These are phyloP conservation scores for Polytrichum formosum DNA, from an alignment of 225 moss, liverwort and hornwort genomes.

Conservation along the genomic window DNA sequence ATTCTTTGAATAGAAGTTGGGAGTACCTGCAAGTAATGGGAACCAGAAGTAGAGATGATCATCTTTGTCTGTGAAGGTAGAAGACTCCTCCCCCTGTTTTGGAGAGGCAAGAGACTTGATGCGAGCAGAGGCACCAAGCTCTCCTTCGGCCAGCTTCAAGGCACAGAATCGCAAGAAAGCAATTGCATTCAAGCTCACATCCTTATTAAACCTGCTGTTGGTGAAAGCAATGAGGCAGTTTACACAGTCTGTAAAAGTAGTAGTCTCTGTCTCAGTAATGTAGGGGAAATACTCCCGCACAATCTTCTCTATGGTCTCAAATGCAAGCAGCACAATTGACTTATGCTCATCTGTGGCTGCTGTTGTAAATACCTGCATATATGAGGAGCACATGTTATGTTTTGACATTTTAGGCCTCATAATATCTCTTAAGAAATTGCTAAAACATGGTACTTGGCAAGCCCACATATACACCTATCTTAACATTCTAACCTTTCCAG, in stretches of 20 bases:
- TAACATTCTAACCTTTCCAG: too few species aligned
- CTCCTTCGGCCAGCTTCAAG: constrained; percentile 65
- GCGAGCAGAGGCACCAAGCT: constrained; percentile 45
- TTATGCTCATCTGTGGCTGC: constrained; percentile 76
- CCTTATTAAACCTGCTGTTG: constrained; percentile 72
- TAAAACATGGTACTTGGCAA: too few species aligned
- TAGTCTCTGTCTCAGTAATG: constrained; percentile 71
- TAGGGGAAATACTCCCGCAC: constrained; percentile 70
- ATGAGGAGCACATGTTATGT: not conserved
- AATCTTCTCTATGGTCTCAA: constrained; percentile 74
- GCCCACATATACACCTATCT: too few species aligned
- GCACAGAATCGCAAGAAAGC: constrained; percentile 72
- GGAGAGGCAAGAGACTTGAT: constrained; percentile 33
- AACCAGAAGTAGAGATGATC: constrained; percentile 75
- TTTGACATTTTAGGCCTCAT: too few species aligned
- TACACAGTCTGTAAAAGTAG: constrained; percentile 71
- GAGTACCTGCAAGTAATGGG: constrained; percentile 58
- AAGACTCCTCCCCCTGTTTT: constrained; percentile 32
- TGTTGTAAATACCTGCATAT: constrained; percentile 64
- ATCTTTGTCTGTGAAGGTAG: constrained; percentile 66
- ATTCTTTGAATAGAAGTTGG: too few species aligned
- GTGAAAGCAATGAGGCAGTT: constrained; percentile 74
- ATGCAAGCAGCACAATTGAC: constrained; percentile 62
- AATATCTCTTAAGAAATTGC: too few species aligned
- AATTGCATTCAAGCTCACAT: constrained; percentile 69